Base-by-base conservation (phyloP, 305 asterid species). In the Rubia occidens region DNA sequence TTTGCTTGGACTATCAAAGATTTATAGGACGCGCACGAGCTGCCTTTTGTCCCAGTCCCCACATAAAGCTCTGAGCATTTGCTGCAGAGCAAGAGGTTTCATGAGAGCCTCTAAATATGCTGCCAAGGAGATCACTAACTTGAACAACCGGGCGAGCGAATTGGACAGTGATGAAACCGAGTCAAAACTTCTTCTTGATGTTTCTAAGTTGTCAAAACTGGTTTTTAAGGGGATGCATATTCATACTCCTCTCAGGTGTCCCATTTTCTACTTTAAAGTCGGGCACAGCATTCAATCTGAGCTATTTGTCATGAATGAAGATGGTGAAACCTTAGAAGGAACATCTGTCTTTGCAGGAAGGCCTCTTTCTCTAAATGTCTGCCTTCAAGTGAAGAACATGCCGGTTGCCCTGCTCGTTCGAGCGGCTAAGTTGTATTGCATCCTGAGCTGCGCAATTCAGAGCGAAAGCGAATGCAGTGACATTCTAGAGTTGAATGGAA, bases 261-360 rank as follows among this genome's bases (percentile, higher is more conserved):
- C 99, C 66, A 74, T 18, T 37, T 75, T 73, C 82, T 90, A 89
- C 80, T 94, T 94, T 63, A 86, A 70, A 70, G 80, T 85, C 15
- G 86, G 97, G 95, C 79, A 90, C 29, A 70, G 79, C 73, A 73
- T 83, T 74, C 81, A 82, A 55, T 78, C 92, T 14, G 96, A 87
- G 85, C 85, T 94, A 75, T 79, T 83, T 74, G 45, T 78, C 74
- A 74, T 75, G 87, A 83, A 86, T 72, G 96, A 78, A 75, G 88
- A 84, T 47, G 88, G 91, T 64, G 75, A 77, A 79, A 77, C 18
- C 60, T 11, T 82, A 29, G 84, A 84, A 55, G 82, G 82, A 70
- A 76, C 73, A 56, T 85, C 89, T 67, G 74, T 86, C 72, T 54
- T 49, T 37, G 69, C 85, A 18, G 95, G 96, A 66, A 74, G 66